phyloP scores from a whole-genome alignment of 495 filamentous ascomycete species.

The Hypoxylon trugodes region DNA sequence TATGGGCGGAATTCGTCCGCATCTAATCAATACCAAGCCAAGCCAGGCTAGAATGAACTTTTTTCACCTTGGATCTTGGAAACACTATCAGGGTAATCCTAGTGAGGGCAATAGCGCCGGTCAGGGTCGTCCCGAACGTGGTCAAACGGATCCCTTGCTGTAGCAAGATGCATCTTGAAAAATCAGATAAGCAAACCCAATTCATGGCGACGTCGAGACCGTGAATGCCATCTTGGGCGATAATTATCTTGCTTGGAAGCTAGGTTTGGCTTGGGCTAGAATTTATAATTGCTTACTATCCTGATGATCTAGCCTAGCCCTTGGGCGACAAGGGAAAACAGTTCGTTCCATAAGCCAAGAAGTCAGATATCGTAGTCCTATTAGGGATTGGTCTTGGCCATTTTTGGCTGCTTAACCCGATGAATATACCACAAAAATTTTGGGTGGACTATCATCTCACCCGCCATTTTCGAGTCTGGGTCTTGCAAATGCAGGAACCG shows the following conservation, averaged over 20 bases:
- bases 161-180: conserved; percentile 7
- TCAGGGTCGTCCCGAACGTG: background rate
- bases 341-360: conserved; percentile 1
- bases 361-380: background rate
- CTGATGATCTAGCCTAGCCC: background rate
- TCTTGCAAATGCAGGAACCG: conserved; percentile 33
- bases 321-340: background rate
- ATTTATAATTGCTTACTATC: conserved; percentile 16
- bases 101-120: background rate
- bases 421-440: background rate
- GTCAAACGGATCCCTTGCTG: conserved; percentile 8
- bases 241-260: conserved; percentile 1
- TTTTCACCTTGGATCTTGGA: conserved; percentile 7
- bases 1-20: conserved; percentile 15
- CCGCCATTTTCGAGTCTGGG: background rate
- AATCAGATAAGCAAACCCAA: conserved; percentile 5
- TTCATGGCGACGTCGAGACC: conserved; percentile 7
- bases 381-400: background rate
- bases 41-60: conserved; percentile 13
- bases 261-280: conserved; percentile 14
- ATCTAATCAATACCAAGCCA: background rate
- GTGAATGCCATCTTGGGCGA: conserved; percentile 6
- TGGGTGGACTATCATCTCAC: background rate
- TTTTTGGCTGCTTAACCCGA: background rate
- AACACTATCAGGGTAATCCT: conserved; percentile 14